Evolutionary conservation across 345 rosid genomes (phyloP), one percentile per base, ranked within the genome.

Genomic region (Durio zibethinus): DNA sequence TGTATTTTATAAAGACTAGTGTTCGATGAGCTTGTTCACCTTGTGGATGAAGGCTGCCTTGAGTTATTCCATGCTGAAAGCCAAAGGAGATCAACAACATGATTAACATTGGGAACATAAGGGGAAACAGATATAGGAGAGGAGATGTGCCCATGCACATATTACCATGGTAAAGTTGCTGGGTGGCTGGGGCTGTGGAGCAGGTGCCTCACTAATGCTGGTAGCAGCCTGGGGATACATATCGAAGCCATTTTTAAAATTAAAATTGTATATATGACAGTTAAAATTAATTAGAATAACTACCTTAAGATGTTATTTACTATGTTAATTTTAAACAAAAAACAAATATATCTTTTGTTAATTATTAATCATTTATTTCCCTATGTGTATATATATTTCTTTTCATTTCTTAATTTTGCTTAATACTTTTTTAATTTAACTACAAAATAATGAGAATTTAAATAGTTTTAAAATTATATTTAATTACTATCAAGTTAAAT

Each of bases 11-110:
- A 31, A 35, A 42, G 5, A 42, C 47, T 70, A 21, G 27, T n/a
- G 11, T n/a, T n/a, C n/a, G n/a, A 21, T 7, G 63, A 10, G 14
- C 38, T 23, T 23, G 20, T 29, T 48, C 74, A 88, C 90, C 92
- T 81, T 87, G 86, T 9, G 92, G 90, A 35, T 59, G 82, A 27
- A 89, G 89, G 77, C 93, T 87, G 54, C 93, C 90, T 77, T 86
- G 76, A 9, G 90, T 83, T 43, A 67, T 69, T 4, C 93, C 90
- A 78, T 85, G 16, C 90, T 89, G 68, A 48, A 47, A 60, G 2
- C 54, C 70, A 61, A 33, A 27, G 15, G 21, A 14, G 48, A 74
- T n/a, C n/a, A n/a, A 10, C 1, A 25, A 42, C 42, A 42, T 50
- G 38, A 31, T 14, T 25, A 60, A 23, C 47, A 36, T 60, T 1